These are phyloP conservation scores for Neonectria sp. DNA, from an alignment of 2,329 filamentous ascomycete genomes.

Conservation along the genomic window DNA sequence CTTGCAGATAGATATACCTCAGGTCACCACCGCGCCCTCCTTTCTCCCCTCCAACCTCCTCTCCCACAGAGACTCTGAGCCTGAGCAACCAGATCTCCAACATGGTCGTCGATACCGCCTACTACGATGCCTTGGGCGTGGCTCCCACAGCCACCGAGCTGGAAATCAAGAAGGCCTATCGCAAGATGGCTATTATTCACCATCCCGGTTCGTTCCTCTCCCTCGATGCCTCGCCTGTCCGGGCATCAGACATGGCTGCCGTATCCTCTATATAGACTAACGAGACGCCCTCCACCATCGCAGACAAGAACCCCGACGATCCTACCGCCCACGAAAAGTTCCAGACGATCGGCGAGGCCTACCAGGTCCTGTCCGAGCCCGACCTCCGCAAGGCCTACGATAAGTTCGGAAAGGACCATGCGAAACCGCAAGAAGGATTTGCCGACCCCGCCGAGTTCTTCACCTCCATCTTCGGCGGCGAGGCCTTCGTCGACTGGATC, in stretches of 20 bases:
- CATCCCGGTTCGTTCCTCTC: slow-evolving; percentile 77
- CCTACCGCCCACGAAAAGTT: slow-evolving; percentile 95
- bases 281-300: slow-evolving; percentile 18
- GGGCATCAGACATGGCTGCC: background rate
- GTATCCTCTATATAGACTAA: slow-evolving; percentile 11
- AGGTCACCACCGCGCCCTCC: slow-evolving; percentile 16
- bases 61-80: slow-evolving; percentile 17
- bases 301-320: slow-evolving; percentile 98
- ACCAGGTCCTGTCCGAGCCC: slow-evolving; percentile 87
- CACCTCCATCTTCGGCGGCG: slow-evolving; percentile 97
- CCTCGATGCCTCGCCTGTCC: background rate
- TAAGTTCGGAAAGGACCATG: slow-evolving; percentile 96
- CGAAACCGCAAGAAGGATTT: slow-evolving; percentile 92
- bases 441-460: slow-evolving; percentile 98
- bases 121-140: slow-evolving; percentile 91
- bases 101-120: slow-evolving; percentile 91
- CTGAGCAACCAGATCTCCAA: slow-evolving; percentile 45
- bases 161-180: slow-evolving; percentile 97
- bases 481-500: slow-evolving; percentile 96
- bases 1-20: slow-evolving; percentile 25
- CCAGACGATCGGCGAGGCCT: slow-evolving; percentile 84
- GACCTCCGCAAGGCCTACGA: slow-evolving; percentile 94
- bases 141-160: slow-evolving; percentile 87
- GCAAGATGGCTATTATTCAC: slow-evolving; percentile 93
- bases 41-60: slow-evolving; percentile 14